Percentiles rank a stretch among this genome's conserved stretches.
phyloP scores from a whole-genome alignment of 176 grass and related monocot genomes.

The Phragmites australis region DNA sequence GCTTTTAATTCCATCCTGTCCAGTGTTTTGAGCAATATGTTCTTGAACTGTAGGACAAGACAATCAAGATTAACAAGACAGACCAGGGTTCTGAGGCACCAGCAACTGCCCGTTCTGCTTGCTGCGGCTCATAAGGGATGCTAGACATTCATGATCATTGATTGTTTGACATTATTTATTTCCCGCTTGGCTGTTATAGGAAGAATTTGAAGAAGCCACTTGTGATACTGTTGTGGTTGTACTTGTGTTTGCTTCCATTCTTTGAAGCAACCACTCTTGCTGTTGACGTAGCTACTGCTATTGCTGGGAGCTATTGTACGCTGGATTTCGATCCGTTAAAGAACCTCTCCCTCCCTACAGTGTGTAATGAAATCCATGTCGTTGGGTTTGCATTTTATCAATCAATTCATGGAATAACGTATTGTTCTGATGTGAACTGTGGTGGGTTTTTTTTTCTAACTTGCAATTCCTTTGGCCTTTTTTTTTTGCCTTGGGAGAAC shows the following conservation, averaged over 20 bases:
- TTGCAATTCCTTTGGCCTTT: not conserved
- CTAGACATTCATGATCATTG: constrained; percentile 3
- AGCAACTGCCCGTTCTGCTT: constrained; percentile 56
- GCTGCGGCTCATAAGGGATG: constrained; percentile 71
- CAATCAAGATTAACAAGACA: constrained; percentile 84
- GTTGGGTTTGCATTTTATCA: constrained; percentile 48
- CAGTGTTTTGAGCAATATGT: constrained; percentile 21
- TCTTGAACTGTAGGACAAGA: constrained; percentile 61
- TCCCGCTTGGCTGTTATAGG: constrained; percentile 60
- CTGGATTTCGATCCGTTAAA: constrained; percentile 44
- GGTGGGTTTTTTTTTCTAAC: not conserved
- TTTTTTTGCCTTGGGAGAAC: not conserved
- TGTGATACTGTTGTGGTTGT: constrained; percentile 63
- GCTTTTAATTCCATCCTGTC: not conserved
- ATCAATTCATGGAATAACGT: constrained; percentile 41
- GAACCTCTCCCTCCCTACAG: constrained; percentile 31
- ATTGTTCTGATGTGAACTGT: not conserved
- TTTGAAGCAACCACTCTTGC: constrained; percentile 72
- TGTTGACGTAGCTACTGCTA: constrained; percentile 61
- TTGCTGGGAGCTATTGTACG: constrained; percentile 53
- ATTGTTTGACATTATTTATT: constrained; percentile 70
- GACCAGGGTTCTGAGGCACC: constrained; percentile 38
- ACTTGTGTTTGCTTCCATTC: constrained; percentile 65
- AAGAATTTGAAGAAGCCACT: constrained; percentile 64
- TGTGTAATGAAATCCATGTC: constrained; percentile 55